Percentiles rank a stretch among this genome's conserved stretches.
phyloP scores from a whole-genome alignment of 805 yeast genomes.

The Sugiyamaella lignohabitans region DNA sequence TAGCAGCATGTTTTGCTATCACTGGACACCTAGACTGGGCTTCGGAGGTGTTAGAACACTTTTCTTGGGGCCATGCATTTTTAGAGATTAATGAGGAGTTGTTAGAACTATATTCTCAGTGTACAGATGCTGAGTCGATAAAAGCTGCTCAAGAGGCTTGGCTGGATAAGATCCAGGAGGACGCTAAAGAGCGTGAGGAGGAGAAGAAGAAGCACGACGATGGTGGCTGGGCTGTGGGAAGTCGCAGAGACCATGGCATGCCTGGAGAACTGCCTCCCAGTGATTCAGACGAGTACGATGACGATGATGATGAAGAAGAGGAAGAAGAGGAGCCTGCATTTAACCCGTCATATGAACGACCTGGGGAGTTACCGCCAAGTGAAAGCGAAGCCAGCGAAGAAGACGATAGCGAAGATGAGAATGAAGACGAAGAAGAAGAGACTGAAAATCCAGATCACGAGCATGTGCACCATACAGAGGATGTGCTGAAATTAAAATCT shows the following conservation, averaged over 20 bases:
- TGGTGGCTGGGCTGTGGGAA: slow-evolving; percentile 76
- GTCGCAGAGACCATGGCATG: slow-evolving; percentile 49
- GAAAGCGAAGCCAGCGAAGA: slow-evolving; percentile 3
- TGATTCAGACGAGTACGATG: slow-evolving; percentile 18
- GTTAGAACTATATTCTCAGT: slow-evolving; percentile 62
- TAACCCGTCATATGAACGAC: background rate
- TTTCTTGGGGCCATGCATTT: slow-evolving; percentile 92
- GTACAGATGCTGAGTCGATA: slow-evolving; percentile 76
- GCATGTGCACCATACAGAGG: too few relatives aligned
- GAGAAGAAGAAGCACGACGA: slow-evolving; percentile 37
- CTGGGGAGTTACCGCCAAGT: background rate
- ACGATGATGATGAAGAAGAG: slow-evolving; percentile 4
- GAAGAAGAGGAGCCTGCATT: slow-evolving; percentile 4
- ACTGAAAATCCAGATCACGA: slow-evolving; percentile 5
- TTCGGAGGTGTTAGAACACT: slow-evolving; percentile 59
- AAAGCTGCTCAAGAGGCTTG: slow-evolving; percentile 66
- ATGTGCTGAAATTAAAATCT: too few relatives aligned
- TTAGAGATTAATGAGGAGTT: slow-evolving; percentile 75
- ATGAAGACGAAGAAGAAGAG: slow-evolving; percentile 8
- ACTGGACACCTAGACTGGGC: slow-evolving; percentile 94
- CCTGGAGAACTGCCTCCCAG: slow-evolving; percentile 26
- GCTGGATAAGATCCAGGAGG: slow-evolving; percentile 54
- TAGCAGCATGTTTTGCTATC: slow-evolving; percentile 94
- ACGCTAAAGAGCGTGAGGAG: slow-evolving; percentile 26
- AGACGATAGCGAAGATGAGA: slow-evolving; percentile 11